A percentile compares a stretch with the other conserved stretches of the same genome.
Evolutionary conservation across 768 basidiomycete genomes (phyloP).

Genomic region (Rhodotorula toruloides): DNA sequence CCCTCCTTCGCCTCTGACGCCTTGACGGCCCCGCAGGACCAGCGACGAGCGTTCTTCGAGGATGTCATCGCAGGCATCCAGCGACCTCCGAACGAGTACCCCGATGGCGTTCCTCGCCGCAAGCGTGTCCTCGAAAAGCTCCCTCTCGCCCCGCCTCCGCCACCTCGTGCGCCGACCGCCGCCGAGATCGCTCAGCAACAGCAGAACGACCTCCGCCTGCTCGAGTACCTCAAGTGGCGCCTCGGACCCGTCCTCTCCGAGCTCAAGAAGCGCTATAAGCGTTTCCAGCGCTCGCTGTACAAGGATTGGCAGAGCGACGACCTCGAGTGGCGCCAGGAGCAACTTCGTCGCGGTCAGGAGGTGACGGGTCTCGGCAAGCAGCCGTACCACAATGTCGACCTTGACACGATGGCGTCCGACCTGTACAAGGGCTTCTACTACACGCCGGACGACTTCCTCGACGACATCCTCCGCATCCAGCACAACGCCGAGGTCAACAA

Average conservation of each 20-base stretch:
- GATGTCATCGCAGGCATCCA: constrained; percentile 63
- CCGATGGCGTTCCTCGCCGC: constrained; percentile 76
- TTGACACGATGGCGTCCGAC: constrained; percentile 81
- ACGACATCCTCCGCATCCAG: constrained; percentile 52
- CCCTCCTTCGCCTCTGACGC: too few relatives aligned
- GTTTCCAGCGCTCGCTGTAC: constrained; percentile 63
- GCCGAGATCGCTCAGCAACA: constrained; percentile 76
- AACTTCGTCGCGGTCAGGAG: constrained; percentile 10
- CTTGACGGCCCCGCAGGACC: constrained; percentile 42
- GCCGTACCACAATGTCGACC: constrained; percentile 72
- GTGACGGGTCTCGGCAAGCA: constrained; percentile 35
- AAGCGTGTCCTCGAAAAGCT: constrained; percentile 79
- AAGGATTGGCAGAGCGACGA: constrained; percentile 39
- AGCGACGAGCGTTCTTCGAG: constrained; percentile 70
- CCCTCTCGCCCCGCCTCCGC: constrained; percentile 80
- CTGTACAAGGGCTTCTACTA: constrained; percentile 80
- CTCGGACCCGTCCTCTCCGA: constrained; percentile 83
- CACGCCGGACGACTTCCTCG: constrained; percentile 79
- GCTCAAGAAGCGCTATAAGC: constrained; percentile 84
- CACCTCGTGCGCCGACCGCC: constrained; percentile 72
- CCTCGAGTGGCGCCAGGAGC: constrained; percentile 34
- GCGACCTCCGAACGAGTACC: constrained; percentile 77
- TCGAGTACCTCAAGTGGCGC: constrained; percentile 80
- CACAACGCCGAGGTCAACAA: constrained; percentile 63
- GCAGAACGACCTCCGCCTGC: constrained; percentile 69